Base-by-base conservation (phyloP, 495 filamentous ascomycete genomes). In the Aspergillus nidulans region DNA sequence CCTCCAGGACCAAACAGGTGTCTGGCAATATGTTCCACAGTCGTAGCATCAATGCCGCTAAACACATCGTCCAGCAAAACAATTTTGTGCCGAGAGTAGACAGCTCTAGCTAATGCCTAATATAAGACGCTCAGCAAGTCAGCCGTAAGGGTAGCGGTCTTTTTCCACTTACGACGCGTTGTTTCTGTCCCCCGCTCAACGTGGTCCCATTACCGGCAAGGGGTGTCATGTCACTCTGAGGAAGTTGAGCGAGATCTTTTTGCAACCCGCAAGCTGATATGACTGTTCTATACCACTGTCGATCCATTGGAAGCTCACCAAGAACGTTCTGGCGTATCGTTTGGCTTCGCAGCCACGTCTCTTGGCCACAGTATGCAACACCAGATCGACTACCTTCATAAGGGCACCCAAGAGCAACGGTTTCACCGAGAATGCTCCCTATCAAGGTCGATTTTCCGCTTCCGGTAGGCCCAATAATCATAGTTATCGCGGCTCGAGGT, bases 121-220 rank as follows among this genome's bases (percentile, higher is more conserved):
- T 18, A 4, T 1, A 1, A 28, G 26, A 28, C 26, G 26, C 4
- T 28, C 9, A 28, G 9, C 4, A 4, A 9, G 26, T 28, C 4
- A 28, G 26, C 9, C 26, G 9, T 9, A 4, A 28, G 9, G 26
- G 26, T 28, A 4, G 19, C 19, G n/a, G 7, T 18, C 6, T 30
- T 6, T 15, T 1, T 1, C 4, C 7, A 45, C 51, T 7, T 9
- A 28, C 26, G 25, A 55, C 43, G 3, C 43, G 30, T 61, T 91
- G 87, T 60, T 91, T 91, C 64, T 94, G 90, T 4, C 90, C 90
- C 36, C 90, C 90, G 38, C 87, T 91, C 3, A 94, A 80, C 1
- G 85, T 89, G 59, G 90, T 87, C 21, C 90, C 90, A 20, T 87
- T 78, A 61, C 91, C 88, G 15, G 88, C 90, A 57, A 92, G 88